Percentiles rank a stretch among this genome's conserved stretches.
These are phyloP conservation scores for Omphalotus guepiniiformis DNA, from an alignment of 768 basidiomycete species.

Conservation along the genomic window DNA sequence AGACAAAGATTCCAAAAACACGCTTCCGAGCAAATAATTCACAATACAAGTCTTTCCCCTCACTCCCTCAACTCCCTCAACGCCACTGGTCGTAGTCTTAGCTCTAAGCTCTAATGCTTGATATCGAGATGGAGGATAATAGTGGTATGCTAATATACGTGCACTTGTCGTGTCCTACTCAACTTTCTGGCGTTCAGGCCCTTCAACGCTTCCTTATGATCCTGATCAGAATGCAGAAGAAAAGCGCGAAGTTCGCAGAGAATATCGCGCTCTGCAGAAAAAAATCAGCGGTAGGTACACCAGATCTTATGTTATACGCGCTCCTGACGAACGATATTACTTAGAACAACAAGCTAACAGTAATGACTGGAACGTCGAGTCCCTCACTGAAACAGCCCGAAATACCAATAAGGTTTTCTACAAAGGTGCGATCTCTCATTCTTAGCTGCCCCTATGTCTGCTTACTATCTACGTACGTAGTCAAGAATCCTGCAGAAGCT, in stretches of 20 bases:
- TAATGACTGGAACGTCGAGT: constrained; percentile 52
- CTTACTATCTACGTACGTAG: constrained; percentile 27
- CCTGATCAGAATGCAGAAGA: constrained; percentile 84
- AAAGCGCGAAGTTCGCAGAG: constrained; percentile 67
- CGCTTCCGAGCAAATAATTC: background rate
- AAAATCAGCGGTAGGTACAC: constrained; percentile 55
- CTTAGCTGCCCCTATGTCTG: background rate
- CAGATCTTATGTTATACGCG: background rate
- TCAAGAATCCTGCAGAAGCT: constrained; percentile 82
- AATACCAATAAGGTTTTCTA: constrained; percentile 59
- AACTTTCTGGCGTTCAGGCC: background rate
- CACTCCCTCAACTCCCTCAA: too few relatives aligned
- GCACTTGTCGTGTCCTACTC: constrained; percentile 1
- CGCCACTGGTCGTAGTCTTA: too few relatives aligned
- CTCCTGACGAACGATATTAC: background rate
- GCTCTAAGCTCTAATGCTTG: constrained; percentile 5
- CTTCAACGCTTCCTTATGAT: constrained; percentile 45
- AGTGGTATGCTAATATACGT: background rate
- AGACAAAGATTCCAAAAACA: background rate
- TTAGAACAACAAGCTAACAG: constrained; percentile 36
- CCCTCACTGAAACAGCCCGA: constrained; percentile 52
- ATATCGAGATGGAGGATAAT: constrained; percentile 6
- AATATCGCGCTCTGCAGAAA: constrained; percentile 65
- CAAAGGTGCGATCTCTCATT: constrained; percentile 42
- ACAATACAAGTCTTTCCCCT: too few relatives aligned